Evolutionary conservation across 2,329 filamentous ascomycete genomes (phyloP).

Genomic region (Talaromyces sp.): DNA sequence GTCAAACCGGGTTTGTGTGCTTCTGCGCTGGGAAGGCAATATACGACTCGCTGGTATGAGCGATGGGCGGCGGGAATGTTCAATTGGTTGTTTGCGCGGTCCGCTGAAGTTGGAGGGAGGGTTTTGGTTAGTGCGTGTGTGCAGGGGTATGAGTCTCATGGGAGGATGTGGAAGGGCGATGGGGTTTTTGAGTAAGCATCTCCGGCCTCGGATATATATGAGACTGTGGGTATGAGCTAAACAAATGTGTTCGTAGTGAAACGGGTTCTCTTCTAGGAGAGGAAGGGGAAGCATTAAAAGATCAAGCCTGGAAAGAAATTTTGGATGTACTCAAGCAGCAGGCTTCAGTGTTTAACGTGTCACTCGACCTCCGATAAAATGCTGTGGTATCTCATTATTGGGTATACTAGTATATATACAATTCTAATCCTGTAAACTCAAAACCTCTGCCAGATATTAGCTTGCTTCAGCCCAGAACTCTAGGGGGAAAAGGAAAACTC

Average conservation of each 20-base stretch:
- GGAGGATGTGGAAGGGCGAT: constrained; percentile 24
- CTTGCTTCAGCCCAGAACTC: neutral
- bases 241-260: constrained; percentile 12
- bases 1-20: constrained; percentile 47
- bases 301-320: constrained; percentile 45
- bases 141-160: constrained; percentile 45
- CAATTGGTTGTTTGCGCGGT: constrained; percentile 42
- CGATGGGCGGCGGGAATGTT: constrained; percentile 36
- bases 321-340: constrained; percentile 33
- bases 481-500: constrained; percentile 24
- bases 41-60: constrained; percentile 34
- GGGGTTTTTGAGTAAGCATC: constrained; percentile 29
- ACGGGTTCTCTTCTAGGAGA: constrained; percentile 33
- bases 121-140: constrained; percentile 44
- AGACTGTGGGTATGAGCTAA: neutral
- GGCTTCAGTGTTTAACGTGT: constrained; percentile 24
- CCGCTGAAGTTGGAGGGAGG: constrained; percentile 46
- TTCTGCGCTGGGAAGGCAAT: constrained; percentile 45
- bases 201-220: neutral
- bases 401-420: constrained; percentile 12
- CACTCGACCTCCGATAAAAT: neutral
- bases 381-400: constrained; percentile 16
- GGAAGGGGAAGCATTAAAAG: constrained; percentile 38
- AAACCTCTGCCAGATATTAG: constrained; percentile 32
- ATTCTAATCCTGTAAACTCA: constrained; percentile 38